Base-by-base conservation (phyloP, 441 rosid genomes). In the Syzygium syzygioides region DNA sequence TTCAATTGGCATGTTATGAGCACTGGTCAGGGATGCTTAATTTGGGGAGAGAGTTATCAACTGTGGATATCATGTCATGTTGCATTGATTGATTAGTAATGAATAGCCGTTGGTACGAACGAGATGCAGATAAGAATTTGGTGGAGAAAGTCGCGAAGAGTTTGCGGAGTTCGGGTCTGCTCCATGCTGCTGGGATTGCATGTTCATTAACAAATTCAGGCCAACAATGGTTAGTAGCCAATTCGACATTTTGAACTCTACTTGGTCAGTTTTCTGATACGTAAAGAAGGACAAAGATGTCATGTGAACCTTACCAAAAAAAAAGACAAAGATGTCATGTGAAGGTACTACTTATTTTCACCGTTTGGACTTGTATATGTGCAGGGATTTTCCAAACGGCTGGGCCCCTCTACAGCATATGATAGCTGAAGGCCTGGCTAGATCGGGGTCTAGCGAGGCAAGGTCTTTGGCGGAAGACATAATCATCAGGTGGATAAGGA, bases 371-470 rank as follows among this genome's bases (percentile, higher is more conserved):
- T 87, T 84, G 59, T 55, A 26, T 34, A 68, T 71, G 60, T 64
- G 86, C 92, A 98, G 98, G 99, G 99, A 98, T 90, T 96, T 87
- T 90, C 99, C 98, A 20, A 98, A 96, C 55, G 99, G 99, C 71
- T 98, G 99, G 99, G 95, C 99, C 6, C 98, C 99, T 9, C 92
- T 96, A 53, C 99, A 98, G 80, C 99, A 98, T 90, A 92, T 98
- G 94, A 95, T 97, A 85, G 96, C 95, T 52, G 98, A 96, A 92
- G 99, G 99, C n/a, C 93, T 98, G 14, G 91, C 91, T 23, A 92
- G 92, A 89, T 96, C 99, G 0, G 89, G 89, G 87, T 88, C 90
- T 68, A 60, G 87, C 45, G 94, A 96, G 89, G 97, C 98, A 62
- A 94, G 89, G 87, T 86, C 92, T 60, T 62, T 96, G 90, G 99